Evolutionary conservation across 176 grass and related monocot genomes (phyloP), one percentile per base, ranked within the genome.

Genomic region (Zoysia japonica): DNA sequence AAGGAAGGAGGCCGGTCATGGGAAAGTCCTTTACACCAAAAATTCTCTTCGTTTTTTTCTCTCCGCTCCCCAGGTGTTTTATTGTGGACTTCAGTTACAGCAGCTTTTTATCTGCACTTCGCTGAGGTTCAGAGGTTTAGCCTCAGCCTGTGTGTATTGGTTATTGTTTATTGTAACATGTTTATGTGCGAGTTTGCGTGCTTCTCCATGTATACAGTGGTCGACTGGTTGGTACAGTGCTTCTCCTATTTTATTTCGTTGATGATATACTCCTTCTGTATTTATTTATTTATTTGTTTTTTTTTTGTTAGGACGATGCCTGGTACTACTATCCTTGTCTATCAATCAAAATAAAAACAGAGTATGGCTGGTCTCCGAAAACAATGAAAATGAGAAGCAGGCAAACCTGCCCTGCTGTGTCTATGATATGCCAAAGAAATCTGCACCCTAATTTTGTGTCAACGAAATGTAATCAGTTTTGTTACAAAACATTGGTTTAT

Each of bases 81-180:
- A 85, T 82, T 82, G 77, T 82, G 88, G 68, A 86, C 83, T 68
- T 57, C 70, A 56, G 69, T 83, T 82, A 78, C 71, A 80, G 82
- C 79, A 55, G 78, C 47, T 68, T 90, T 83, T 79, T 90, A 79
- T 72, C 69, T 82, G 78, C 79, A 75, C 52, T 65, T 76, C 61
- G 68, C 64, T 78, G 74, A 73, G 78, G 79, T 79, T 86, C 61
- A 83, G 53, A 63, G 61, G 45, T 85, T 80, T 43, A 72, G 51
- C 47, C 84, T 74, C 49, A 10, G 77, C 15, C 14, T 71, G 79
- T 82, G 65, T 87, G 82, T 48, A 75, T 87, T 82, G 59, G 50
- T 82, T 55, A 65, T 75, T 89, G 77, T 50, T 89, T 86, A 68
- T 70, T 86, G 84, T 79, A 83, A 77, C 56, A 57, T 75, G 40